These are phyloP conservation scores for Quercus suber DNA, from an alignment of 306 rosid genomes.

Conservation along the genomic window DNA sequence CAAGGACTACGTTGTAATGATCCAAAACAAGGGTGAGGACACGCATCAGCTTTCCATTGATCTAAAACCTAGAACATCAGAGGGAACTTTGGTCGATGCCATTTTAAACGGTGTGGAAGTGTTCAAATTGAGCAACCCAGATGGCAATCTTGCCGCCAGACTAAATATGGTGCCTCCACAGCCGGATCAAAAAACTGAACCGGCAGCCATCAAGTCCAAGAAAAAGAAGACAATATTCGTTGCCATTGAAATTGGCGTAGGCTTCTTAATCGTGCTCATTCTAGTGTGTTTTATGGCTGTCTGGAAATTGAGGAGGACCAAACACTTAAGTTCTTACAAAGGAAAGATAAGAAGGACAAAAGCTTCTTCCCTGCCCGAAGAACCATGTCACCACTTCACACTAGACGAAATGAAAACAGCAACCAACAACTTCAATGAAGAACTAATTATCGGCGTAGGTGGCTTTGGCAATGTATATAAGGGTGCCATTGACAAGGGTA, in stretches of 20 bases:
- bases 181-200: neutral
- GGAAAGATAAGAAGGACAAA: too few species aligned
- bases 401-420: too few species aligned
- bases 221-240: neutral
- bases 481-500: too few species aligned
- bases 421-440: too few species aligned
- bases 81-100: neutral
- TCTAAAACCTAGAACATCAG: neutral
- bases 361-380: too few species aligned
- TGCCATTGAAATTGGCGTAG: neutral
- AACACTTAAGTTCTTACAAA: neutral
- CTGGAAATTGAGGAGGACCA: neutral
- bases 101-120: constrained; percentile 28
- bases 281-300: neutral
- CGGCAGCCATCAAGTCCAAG: neutral
- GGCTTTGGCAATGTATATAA: too few species aligned
- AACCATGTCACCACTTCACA: too few species aligned
- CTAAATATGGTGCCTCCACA: neutral
- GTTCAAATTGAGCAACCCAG: constrained; percentile 16
- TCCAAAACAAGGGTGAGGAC: constrained; percentile 1
- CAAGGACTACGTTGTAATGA: neutral
- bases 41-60: constrained; percentile 13
- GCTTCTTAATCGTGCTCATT: neutral
- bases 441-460: too few species aligned
- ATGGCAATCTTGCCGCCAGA: neutral